Evolutionary conservation across 371 early-diverging fungal genomes (phyloP).

Genomic region (Vairimorpha necatrix): DNA sequence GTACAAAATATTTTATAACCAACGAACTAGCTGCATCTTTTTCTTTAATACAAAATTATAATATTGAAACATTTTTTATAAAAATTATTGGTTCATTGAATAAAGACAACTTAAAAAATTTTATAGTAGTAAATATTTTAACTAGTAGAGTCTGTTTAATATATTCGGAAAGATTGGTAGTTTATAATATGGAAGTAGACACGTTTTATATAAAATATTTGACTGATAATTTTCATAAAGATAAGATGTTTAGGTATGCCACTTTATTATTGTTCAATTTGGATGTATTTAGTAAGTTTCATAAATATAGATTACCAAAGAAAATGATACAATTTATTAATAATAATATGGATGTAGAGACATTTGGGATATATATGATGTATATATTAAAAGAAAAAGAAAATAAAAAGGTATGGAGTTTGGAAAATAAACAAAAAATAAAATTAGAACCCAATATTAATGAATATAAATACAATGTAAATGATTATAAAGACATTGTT

Average conservation of each 20-base stretch:
- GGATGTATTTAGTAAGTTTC: background rate
- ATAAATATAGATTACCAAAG: background rate
- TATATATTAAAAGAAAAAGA: background rate
- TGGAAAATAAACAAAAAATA: background rate
- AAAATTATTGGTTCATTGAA: background rate
- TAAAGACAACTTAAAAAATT: background rate
- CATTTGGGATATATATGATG: background rate
- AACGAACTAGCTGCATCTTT: slow-evolving; percentile 3
- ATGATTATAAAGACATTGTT: background rate
- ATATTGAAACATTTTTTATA: background rate
- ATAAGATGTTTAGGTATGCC: background rate
- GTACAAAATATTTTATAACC: slow-evolving; percentile 32
- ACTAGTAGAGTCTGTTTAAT: slow-evolving; percentile 2
- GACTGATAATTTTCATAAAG: background rate
- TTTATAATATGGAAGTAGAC: slow-evolving; percentile 5
- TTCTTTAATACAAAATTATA: background rate
- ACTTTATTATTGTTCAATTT: background rate
- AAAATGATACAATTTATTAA: background rate
- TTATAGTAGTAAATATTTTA: background rate
- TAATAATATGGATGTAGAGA: background rate
- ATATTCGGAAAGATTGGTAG: slow-evolving; percentile 33
- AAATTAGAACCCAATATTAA: background rate
- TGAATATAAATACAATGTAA: background rate
- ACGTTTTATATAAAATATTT: background rate
- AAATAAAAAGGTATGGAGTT: background rate